Evolutionary conservation across 208 protist species (phyloP).

Genomic region (Borovskyia barvae): DNA sequence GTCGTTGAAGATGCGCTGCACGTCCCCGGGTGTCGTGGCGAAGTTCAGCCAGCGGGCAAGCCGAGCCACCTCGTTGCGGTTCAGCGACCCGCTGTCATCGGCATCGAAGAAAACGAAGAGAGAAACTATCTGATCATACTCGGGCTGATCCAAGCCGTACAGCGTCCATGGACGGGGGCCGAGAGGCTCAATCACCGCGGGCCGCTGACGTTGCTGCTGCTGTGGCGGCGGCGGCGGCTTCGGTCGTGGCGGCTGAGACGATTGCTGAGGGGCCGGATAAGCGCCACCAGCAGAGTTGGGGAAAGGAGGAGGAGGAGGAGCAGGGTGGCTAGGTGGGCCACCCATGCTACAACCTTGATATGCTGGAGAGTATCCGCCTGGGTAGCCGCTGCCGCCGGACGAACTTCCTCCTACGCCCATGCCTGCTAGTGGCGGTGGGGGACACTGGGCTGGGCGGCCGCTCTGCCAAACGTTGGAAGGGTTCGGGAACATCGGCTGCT

Average conservation of each 20-base stretch:
- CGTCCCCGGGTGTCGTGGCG: conserved; percentile 49
- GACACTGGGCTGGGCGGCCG: conserved; percentile 2
- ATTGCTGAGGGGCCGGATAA: too few species aligned
- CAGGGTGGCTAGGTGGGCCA: too few species aligned
- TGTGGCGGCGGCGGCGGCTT: background rate
- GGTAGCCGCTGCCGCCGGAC: too few species aligned
- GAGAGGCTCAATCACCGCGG: conserved; percentile 44
- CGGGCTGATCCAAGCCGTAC: conserved; percentile 61
- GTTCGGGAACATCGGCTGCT: background rate
- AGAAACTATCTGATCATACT: conserved; percentile 83
- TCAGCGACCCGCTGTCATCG: conserved; percentile 61
- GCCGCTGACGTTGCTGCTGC: conserved; percentile 16
- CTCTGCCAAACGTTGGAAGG: conserved; percentile 14
- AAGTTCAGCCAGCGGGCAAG: conserved; percentile 87
- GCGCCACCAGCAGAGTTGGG: too few species aligned
- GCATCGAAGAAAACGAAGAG: conserved; percentile 85
- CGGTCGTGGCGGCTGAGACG: conserved; percentile 3
- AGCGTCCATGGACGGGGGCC: conserved; percentile 45
- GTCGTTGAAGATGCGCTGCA: conserved; percentile 73
- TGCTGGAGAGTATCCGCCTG: background rate
- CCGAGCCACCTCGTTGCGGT: conserved; percentile 48
- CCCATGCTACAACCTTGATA: too few species aligned
- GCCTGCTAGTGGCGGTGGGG: background rate
- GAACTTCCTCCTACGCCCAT: too few species aligned
- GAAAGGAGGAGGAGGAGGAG: too few species aligned